These are phyloP conservation scores for Neoarthrinium moseri DNA, from an alignment of 2,329 filamentous ascomycete species.

Conservation along the genomic window DNA sequence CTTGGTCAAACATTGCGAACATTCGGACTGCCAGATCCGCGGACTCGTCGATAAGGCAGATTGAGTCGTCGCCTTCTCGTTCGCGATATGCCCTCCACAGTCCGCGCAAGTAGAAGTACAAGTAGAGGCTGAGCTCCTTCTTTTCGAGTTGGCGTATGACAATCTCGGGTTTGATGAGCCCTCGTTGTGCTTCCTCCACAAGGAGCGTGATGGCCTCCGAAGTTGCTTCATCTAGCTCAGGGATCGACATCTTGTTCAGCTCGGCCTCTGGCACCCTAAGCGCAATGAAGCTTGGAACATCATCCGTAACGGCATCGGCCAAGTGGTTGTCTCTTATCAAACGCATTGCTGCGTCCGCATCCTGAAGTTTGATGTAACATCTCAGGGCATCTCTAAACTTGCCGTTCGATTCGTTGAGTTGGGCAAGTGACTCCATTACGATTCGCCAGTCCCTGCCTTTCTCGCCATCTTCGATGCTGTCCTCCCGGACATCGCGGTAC, in stretches of 20 bases:
- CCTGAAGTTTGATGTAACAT: conserved; percentile 87
- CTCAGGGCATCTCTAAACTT: conserved; percentile 80
- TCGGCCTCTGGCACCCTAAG: conserved; percentile 77
- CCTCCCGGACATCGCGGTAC: conserved; percentile 71
- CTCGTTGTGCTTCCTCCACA: conserved; percentile 87
- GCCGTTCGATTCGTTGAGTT: conserved; percentile 78
- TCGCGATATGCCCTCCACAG: conserved; percentile 74
- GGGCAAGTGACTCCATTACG: conserved; percentile 82
- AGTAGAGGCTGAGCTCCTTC: conserved; percentile 68
- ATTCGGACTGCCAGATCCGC: conserved; percentile 83
- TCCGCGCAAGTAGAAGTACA: conserved; percentile 88
- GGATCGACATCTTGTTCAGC: conserved; percentile 60
- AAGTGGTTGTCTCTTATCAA: conserved; percentile 86
- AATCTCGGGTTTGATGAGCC: conserved; percentile 73
- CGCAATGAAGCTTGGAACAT: conserved; percentile 85
- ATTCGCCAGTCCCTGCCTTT: conserved; percentile 82
- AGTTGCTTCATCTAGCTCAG: conserved; percentile 76
- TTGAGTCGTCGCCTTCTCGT: conserved; percentile 56
- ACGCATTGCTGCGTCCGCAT: conserved; percentile 84
- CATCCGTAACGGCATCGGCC: conserved; percentile 84
- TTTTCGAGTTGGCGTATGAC: conserved; percentile 77
- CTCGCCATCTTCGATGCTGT: conserved; percentile 72
- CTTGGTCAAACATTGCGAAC: conserved; percentile 80
- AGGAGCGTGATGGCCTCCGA: conserved; percentile 82
- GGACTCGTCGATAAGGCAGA: conserved; percentile 77